Base-by-base conservation (phyloP, 2,329 filamentous ascomycete species). In the Epichloe typhina region DNA sequence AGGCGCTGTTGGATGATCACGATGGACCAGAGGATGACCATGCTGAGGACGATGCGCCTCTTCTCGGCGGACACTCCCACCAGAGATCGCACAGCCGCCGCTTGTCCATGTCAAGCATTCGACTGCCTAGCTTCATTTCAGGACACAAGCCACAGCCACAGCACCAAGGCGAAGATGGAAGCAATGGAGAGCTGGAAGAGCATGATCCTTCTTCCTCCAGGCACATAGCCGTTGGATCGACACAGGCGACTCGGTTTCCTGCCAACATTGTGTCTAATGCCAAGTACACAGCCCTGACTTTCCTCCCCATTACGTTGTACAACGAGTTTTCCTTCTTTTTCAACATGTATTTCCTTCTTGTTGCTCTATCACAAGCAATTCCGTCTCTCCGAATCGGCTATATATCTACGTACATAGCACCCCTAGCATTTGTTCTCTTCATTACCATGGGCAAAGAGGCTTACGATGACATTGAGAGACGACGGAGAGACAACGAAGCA, bases 261-360 rank as follows among this genome's bases (percentile, higher is more conserved):
- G 81, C 86, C 8, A 98, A 98, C 66, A 79, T 88, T 51, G 80
- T 98, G 46, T 97, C 91, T 37, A 97, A 98, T 65, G 91, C 93
- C 50, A 98, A 97, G 74, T 98, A 98, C 67, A 97, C 91, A 33
- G 82, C 90, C 1, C 84, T 90, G 72, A 95, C 86, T 49, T 98
- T 98, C 67, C 76, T 98, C 13, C 94, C 94, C 2, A 76, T 91
- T 49, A 98, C 93, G 0, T 74, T 98, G 21, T 98, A 96, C 69
- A 97, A 97, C 70, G 93, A 98, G 64, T 98, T 98, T 66, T 96
- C 91, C 53, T 98, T 97, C 73, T 98, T 98, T 71, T 95, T 98
- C 76, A 98, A 98, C 76, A 88, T 97, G 74, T 98, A 98, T 66
- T 98, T 98, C 66, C 74, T 98, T 51, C 81, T 97, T 26, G 93